Evolutionary conservation across 441 rosid genomes (phyloP).

Genomic region (Melastoma candidum): DNA sequence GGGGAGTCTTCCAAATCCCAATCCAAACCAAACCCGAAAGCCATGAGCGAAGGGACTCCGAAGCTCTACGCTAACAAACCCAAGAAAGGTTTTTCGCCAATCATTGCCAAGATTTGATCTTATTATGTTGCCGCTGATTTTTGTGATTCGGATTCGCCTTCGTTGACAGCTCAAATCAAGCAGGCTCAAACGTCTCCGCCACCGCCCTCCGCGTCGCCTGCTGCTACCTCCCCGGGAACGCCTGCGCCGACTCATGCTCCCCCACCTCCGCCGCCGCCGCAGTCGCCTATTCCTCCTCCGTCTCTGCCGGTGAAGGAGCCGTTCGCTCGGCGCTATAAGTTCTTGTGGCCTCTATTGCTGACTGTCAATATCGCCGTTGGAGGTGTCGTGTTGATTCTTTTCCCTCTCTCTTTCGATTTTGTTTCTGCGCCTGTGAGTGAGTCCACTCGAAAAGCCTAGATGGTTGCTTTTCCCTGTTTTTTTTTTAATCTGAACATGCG

Average conservation of each 20-base stretch:
- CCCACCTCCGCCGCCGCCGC: slow-evolving; percentile 27
- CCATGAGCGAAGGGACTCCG: slow-evolving; percentile 47
- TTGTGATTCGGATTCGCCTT: slow-evolving; percentile 6
- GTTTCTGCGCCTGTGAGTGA: neutral
- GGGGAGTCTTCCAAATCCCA: too few relatives aligned
- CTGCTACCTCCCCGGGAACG: slow-evolving; percentile 39
- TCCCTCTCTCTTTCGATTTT: neutral
- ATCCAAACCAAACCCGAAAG: neutral
- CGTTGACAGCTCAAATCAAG: slow-evolving; percentile 33
- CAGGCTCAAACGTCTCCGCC: slow-evolving; percentile 26
- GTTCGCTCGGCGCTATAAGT: slow-evolving; percentile 74
- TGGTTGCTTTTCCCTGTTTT: neutral
- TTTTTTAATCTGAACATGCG: neutral
- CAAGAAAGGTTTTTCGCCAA: slow-evolving; percentile 36
- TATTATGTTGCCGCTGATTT: slow-evolving; percentile 9
- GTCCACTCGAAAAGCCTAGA: neutral
- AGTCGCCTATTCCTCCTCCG: slow-evolving; percentile 16
- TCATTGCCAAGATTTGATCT: neutral
- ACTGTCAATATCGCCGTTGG: slow-evolving; percentile 72
- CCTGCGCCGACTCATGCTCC: slow-evolving; percentile 1
- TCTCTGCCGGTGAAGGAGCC: slow-evolving; percentile 70
- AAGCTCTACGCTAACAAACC: slow-evolving; percentile 77
- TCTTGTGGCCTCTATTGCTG: slow-evolving; percentile 75
- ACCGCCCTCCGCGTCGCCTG: slow-evolving; percentile 24
- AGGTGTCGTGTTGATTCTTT: slow-evolving; percentile 30